Base-by-base conservation (phyloP, 2,329 filamentous ascomycete genomes). In the Cytospora chrysosperma region DNA sequence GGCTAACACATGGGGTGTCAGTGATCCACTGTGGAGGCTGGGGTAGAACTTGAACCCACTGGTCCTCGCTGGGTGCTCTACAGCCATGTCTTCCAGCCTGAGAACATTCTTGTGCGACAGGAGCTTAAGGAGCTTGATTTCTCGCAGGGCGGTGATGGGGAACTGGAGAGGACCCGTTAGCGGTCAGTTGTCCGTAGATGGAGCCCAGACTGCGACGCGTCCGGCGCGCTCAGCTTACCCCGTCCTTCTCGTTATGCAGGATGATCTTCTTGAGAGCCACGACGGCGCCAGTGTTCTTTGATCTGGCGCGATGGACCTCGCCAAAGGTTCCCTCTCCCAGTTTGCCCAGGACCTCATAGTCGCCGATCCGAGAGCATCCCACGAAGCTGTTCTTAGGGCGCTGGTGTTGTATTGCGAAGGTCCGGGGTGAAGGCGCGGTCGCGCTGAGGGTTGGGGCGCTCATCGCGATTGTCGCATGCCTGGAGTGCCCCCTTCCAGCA, bases 231-330 rank as follows among this genome's bases (percentile, higher is more conserved):
- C 28, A 9, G 78, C 87, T 70, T 77, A 91, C 88, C 56, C 95
- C 95, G 77, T 99, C 95, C 75, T 97, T 98, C 80, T 99, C 95
- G 75, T 98, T 96, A 75, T 98, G 95, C 91, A 98, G 97, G 69
- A 99, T 87, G 69, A 99, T 99, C 83, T 98, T 98, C 81, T 99
- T 99, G 72, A 99, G 77, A 4, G 95, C 95, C 65, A 97, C 90
- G 53, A 94, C 76, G 27, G 85, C 83, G 60, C 91, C 89, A 1
- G 87, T 91, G 71, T 85, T 90, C 71, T 86, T 88, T 30, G 90
- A 92, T 66, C 86, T 86, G 66, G 93, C 95, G 72, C 94, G 95
- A 76, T 97, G 92, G 47, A 98, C 95, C 79, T 98, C 93, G 69
- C 94, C 94, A 78, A 98, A 98, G 26, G 94, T 98, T 66, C 94